These are phyloP conservation scores for Penicillium verhagenii DNA, from an alignment of 495 filamentous ascomycete species.

Conservation along the genomic window DNA sequence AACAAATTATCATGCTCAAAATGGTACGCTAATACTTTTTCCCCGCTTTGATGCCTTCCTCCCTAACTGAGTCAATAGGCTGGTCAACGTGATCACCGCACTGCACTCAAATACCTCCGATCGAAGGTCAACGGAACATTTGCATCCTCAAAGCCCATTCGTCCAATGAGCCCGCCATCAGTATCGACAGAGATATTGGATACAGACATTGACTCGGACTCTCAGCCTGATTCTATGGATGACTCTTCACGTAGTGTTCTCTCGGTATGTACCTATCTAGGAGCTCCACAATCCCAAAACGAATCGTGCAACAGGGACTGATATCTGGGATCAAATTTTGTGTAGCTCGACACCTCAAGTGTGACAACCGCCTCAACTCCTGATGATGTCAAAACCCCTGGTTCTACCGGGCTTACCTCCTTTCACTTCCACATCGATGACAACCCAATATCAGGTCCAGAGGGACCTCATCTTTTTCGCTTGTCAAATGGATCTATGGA, in stretches of 20 bases:
- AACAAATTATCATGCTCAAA: background rate
- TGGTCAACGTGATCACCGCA: background rate
- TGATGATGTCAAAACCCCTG: conserved; percentile 4
- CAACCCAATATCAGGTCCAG: conserved; percentile 56
- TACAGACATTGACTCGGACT: background rate
- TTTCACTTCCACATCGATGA: conserved; percentile 48
- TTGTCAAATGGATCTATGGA: conserved; percentile 35
- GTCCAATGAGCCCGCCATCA: background rate
- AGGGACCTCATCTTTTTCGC: conserved; percentile 87
- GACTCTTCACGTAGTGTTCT: background rate
- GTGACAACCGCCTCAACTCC: conserved; percentile 14
- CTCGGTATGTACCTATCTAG: background rate
- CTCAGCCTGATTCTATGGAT: background rate
- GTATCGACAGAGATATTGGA: background rate
- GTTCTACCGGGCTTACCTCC: background rate
- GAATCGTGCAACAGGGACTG: background rate
- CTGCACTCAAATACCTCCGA: background rate
- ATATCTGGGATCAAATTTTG: background rate
- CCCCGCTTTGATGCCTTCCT: background rate
- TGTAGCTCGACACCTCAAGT: conserved; percentile 10
- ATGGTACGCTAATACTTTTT: background rate
- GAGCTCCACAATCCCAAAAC: too few species aligned
- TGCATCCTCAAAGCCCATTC: background rate
- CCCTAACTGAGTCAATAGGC: background rate
- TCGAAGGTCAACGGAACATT: background rate